Evolutionary conservation across 805 yeast species (phyloP), one percentile per base, ranked within the genome.

Genomic region (Cyberlindnera maclurae): DNA sequence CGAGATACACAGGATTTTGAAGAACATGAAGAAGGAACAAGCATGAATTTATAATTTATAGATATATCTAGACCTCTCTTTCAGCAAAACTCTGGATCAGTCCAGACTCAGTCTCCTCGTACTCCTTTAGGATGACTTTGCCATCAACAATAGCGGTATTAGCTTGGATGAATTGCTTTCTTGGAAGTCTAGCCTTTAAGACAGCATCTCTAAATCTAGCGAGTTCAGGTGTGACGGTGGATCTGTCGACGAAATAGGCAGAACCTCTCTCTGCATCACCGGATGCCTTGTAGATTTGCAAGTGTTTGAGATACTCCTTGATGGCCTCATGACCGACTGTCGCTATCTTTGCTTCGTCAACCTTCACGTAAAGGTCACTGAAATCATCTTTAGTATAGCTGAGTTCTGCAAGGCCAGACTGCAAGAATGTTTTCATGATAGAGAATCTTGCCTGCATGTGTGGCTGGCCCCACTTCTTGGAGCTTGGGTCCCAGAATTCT

Each of bases 401-500:
- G 36, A 87, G 62, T 35, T 65, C 63, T 20, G 78, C 78, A 29
- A 86, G 79, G 13, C 65, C 72, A 1, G 87, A 80, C 38, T 77
- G 70, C 51, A 82, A 62, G 56, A 84, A 78, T 12, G 80, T 72
- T 64, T 83, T 84, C 71, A 84, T 70, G 49, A 87, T 86, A 26
- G 93, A 85, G 62, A 73, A 87, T 60, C 96, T 71, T 4, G 95
- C 96, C 64, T 86, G 95, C 87, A 86, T 85, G 59, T 87, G 96
- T 12, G 96, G 79, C 64, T 87, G 96, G 24, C 96, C 96, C 95
- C 96, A 87, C 62, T 85, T 86, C 42, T 68, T 65, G 22, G 85
- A 71, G 33, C 62, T 62, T 29, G 95, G 95, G 59, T 87, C 95
- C 87, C 94, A 87, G 58, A 72, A 84, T 59, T 87, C 95, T 55